Base-by-base conservation (phyloP, 305 asterid species). In the Fraxinus angustifolia region DNA sequence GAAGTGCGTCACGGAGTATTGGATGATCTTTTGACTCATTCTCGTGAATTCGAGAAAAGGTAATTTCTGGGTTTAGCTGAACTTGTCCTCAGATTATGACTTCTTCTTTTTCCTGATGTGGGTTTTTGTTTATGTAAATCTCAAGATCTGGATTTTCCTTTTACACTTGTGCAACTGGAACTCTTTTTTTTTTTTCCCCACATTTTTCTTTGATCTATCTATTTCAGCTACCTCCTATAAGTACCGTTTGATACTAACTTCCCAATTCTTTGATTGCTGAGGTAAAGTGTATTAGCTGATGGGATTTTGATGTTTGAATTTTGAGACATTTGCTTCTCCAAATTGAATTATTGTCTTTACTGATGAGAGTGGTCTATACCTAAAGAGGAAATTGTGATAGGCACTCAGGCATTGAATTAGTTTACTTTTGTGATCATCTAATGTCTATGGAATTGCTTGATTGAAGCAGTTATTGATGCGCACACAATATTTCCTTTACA, bases 111-210 rank as follows among this genome's bases (percentile, higher is more conserved):
- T 2, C 4, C 34, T 73, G 40, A 30, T 80, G 75, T 21, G 76
- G 48, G 78, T 19, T 73, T 62, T 84, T 79, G 4, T 30, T 60
- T 31, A n/a, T 60, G 79, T 71, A 81, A 79, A 80, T 82, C 87
- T 81, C 75, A 88, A 91, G 91, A 89, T 90, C 92, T 82, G 84
- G 79, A 28, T 75, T 80, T 77, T 73, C 50, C 74, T 26, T 73
- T 35, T 62, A 68, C 78, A 38, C 38, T 12, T 48, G 23, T 56
- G 11, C 74, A 77, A 62, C 75, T 30, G 73, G 35, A 42, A 33
- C 68, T 30, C 45, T 62, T 58, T n/a, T 30, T 81, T 3, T 26
- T 56, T 50, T 76, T 75, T 53, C 36, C 36, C 5, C 10, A 38
- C 31, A 74, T 7, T 31, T 82, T 65, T 58, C 73, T 68, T 38